Evolutionary conservation across 805 yeast genomes (phyloP), one percentile per base, ranked within the genome.

Genomic region (Metschnikowia shivogae): DNA sequence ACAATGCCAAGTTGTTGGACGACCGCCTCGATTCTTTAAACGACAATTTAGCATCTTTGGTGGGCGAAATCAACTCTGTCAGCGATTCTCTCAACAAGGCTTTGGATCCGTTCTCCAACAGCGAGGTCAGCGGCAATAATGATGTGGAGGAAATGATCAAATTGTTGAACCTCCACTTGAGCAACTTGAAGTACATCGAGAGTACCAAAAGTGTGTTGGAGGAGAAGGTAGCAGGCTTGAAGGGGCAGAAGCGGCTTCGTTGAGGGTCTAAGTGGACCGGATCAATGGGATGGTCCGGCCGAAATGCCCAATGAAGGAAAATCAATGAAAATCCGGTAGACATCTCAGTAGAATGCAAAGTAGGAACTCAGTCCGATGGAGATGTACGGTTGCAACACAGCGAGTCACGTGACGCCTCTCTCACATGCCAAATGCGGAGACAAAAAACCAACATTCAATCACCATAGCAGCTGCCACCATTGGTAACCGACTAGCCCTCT

Each of bases 111-210:
- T 49, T 53, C 20, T 39, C 51, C 14, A 50, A 54, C 11, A 44
- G 37, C 11, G 48, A 46, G n/a, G 64, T 63, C 30, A 77, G 70
- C 22, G 40, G 43, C 6, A 39, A 45, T 28, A 73, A 67, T 51
- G 73, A 82, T 4, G 63, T 82, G 36, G 81, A 80, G 53, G 89
- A 84, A 60, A 78, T 92, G 50, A 84, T 93, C 27, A 84, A 81
- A 62, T 73, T 93, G 51, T 76, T 93, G 60, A 90, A 92, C 61
- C 80, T 88, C 37, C 98, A 93, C 63, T 71, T 93, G 64, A 93
- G 90, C 50, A 88, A 95, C 50, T 75, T 93, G 66, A 89, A 83
- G 61, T 89, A 90, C 74, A 78, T 93, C 45, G 96, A 93, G 59
- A 76, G 75, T 50, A 79, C 82, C 50, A 88, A 95, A 42, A 74